Conservation (phyloP, 2,329 filamentous ascomycete genomes). For the Thelonectria discophora region DNA sequence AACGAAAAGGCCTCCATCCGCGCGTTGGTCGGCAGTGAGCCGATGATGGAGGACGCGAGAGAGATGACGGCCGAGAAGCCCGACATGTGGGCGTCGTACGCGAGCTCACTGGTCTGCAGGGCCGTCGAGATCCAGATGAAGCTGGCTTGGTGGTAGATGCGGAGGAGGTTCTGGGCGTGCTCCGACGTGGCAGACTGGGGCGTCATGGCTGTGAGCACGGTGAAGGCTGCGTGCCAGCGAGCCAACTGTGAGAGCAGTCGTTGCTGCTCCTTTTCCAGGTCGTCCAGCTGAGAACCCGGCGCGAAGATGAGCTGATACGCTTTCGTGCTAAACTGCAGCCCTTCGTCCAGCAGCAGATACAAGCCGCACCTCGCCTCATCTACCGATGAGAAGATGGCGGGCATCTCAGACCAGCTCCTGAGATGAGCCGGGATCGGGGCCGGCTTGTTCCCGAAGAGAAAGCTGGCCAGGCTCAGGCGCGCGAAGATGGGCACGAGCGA, state of each 20-base stretch:
- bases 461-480: constrained; percentile 52
- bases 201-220: constrained; percentile 40
- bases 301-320: constrained; percentile 41
- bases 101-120: constrained; percentile 44
- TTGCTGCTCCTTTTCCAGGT: constrained; percentile 46
- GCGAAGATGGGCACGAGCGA: constrained; percentile 56
- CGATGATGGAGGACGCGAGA: constrained; percentile 44
- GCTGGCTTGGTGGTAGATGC: constrained; percentile 49
- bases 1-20: constrained; percentile 49
- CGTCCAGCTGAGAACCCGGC: constrained; percentile 33
- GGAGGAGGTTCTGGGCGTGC: constrained; percentile 43
- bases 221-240: constrained; percentile 46
- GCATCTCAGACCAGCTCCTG: constrained; percentile 44
- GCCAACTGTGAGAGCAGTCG: constrained; percentile 43
- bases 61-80: constrained; percentile 51
- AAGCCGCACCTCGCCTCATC: constrained; percentile 45
- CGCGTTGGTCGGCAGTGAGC: constrained; percentile 20
- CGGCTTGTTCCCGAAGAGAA: constrained; percentile 52
- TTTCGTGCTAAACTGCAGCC: constrained; percentile 48
- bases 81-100: constrained; percentile 47
- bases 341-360: constrained; percentile 53
- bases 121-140: constrained; percentile 47
- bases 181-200: constrained; percentile 26
- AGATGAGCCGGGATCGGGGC: constrained; percentile 49
- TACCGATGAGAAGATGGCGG: constrained; percentile 47